These are phyloP conservation scores for Canavalia ensiformis DNA, from an alignment of 306 rosid species.

Conservation along the genomic window DNA sequence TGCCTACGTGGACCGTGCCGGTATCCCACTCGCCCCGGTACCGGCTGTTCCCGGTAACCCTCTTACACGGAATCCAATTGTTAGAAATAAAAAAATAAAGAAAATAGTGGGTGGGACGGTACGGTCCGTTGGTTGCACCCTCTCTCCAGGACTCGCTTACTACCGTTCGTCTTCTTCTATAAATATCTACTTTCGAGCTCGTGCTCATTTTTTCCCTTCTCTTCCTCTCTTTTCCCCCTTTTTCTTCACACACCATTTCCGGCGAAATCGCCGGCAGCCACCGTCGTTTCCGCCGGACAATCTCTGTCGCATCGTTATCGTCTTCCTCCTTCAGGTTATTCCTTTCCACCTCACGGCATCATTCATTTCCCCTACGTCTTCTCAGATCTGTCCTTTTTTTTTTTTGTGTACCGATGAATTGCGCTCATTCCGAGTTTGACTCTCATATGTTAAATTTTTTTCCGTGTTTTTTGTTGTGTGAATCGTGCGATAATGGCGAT, in stretches of 20 bases:
- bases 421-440: constrained; percentile 16
- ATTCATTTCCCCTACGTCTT: neutral
- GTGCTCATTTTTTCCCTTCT: constrained; percentile 41
- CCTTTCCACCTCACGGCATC: constrained; percentile 4
- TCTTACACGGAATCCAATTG: neutral
- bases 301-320: constrained; percentile 6
- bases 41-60: constrained; percentile 59
- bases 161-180: constrained; percentile 45
- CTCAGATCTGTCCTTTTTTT: constrained; percentile 64
- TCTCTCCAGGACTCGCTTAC: constrained; percentile 13
- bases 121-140: constrained; percentile 41
- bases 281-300: constrained; percentile 51
- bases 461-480: neutral
- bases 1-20: constrained; percentile 30
- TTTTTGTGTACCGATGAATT: neutral
- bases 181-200: constrained; percentile 38
- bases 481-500: constrained; percentile 10
- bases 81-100: neutral
- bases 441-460: neutral
- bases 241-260: constrained; percentile 41
- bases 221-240: neutral
- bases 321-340: constrained; percentile 53
- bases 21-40: constrained; percentile 36
- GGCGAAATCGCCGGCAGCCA: constrained; percentile 60
- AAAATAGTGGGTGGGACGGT: constrained; percentile 29